Conservation (phyloP, 257 asterid genomes). For the Parsonsia alboflavescens region DNA sequence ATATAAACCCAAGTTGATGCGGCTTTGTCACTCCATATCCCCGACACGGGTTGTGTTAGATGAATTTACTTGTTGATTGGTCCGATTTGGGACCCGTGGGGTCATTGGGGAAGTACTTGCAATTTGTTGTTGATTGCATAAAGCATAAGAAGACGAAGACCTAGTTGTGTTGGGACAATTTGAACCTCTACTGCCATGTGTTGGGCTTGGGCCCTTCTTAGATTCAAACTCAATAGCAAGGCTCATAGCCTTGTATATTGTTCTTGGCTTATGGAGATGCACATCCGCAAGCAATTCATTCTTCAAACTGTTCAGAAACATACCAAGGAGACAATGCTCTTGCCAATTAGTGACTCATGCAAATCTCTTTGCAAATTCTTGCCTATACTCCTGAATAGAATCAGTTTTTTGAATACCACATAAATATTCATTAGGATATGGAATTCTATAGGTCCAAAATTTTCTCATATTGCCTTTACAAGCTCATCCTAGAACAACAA, state of each 20-base stretch:
- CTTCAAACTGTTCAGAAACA: slow-evolving; percentile 7
- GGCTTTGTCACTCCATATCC: too few relatives aligned
- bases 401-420: neutral
- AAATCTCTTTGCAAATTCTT: slow-evolving; percentile 1
- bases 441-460: slow-evolving; percentile 6
- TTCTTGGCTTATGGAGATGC: neutral
- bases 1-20: too few relatives aligned
- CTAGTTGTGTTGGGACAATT: neutral
- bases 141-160: neutral
- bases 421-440: neutral
- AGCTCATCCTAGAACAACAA: slow-evolving; percentile 10
- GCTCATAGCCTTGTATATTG: neutral
- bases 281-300: neutral
- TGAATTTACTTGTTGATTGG: too few relatives aligned
- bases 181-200: neutral
- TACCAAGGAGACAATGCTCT: neutral
- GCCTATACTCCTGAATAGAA: slow-evolving; percentile 2
- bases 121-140: too few relatives aligned
- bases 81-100: too few relatives aligned
- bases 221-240: slow-evolving; percentile 5
- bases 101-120: too few relatives aligned
- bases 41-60: too few relatives aligned
- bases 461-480: slow-evolving; percentile 5
- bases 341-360: neutral
- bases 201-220: neutral